Evolutionary conservation across 805 yeast species (phyloP).

Genomic region (Starmerella scarabaei): DNA sequence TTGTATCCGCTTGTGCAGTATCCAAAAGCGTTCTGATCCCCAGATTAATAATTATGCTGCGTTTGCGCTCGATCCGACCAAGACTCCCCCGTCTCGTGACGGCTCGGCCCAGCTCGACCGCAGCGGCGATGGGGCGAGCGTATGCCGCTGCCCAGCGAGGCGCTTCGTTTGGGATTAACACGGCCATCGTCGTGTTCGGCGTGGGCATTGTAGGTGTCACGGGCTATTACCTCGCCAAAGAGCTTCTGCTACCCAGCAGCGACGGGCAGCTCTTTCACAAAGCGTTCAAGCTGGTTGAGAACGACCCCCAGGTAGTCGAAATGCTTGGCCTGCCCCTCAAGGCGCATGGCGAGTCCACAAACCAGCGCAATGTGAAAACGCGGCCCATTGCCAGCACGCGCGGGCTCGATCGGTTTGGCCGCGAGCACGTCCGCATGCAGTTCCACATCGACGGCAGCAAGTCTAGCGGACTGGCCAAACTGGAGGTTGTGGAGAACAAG

Average conservation of each 20-base stretch:
- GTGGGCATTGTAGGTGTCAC: slow-evolving; percentile 37
- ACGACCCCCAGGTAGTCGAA: slow-evolving; percentile 46
- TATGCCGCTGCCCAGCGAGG: slow-evolving; percentile 18
- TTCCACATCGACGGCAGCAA: slow-evolving; percentile 69
- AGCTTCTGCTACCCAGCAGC: slow-evolving; percentile 76
- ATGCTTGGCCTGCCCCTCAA: slow-evolving; percentile 52
- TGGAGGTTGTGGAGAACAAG: slow-evolving; percentile 50
- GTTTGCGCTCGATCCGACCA: too few relatives aligned
- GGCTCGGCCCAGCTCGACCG: slow-evolving; percentile 5
- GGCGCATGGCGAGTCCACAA: slow-evolving; percentile 61
- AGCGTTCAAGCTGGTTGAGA: slow-evolving; percentile 64
- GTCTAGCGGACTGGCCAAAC: slow-evolving; percentile 54
- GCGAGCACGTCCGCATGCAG: slow-evolving; percentile 69
- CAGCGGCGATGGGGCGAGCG: slow-evolving; percentile 9
- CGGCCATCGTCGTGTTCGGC: slow-evolving; percentile 27
- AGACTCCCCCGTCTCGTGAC: too few relatives aligned
- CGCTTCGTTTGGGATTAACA: slow-evolving; percentile 25
- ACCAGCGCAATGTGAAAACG: slow-evolving; percentile 74
- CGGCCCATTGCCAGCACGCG: slow-evolving; percentile 64
- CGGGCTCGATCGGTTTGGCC: slow-evolving; percentile 53
- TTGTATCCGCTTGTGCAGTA: too few relatives aligned
- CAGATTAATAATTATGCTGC: too few relatives aligned
- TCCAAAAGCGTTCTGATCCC: too few relatives aligned
- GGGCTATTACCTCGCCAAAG: slow-evolving; percentile 63
- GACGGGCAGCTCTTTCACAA: slow-evolving; percentile 84